A percentile compares a stretch with the other conserved stretches of the same genome.
phyloP scores from a whole-genome alignment of 345 rosid species.

The Abelmoschus esculentus region DNA sequence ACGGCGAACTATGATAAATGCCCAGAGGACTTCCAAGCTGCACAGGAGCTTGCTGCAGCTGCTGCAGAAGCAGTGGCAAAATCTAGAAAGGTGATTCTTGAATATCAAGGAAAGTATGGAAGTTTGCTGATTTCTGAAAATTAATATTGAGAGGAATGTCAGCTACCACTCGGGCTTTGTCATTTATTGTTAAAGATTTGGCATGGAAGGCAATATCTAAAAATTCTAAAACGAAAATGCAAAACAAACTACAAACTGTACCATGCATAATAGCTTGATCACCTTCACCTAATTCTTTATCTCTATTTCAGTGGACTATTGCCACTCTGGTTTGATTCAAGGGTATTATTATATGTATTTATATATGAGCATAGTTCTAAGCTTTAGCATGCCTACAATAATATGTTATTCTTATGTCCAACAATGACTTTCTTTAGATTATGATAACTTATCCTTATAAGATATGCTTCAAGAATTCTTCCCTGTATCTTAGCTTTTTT shows the following conservation, averaged over 20 bases:
- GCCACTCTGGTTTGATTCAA: not conserved
- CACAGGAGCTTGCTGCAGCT: slow-evolving; percentile 62
- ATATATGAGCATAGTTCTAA: no score
- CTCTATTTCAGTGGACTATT: not conserved
- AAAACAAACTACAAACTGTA: not conserved
- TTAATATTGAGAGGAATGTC: not conserved
- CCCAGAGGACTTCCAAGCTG: slow-evolving; percentile 50
- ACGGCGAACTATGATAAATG: slow-evolving; percentile 46
- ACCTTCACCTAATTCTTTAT: not conserved
- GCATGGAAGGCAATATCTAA: not conserved
- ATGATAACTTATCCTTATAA: no score
- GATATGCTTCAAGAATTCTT: no score
- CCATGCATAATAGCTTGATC: not conserved
- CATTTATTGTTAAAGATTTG: not conserved
- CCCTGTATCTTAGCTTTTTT: not conserved
- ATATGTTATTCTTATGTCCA: no score
- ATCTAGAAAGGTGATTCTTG: slow-evolving; percentile 57
- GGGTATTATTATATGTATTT: not conserved
- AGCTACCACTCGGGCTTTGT: not conserved
- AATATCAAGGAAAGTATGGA: not conserved
- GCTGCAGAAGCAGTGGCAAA: slow-evolving; percentile 46
- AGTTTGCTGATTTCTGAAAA: not conserved
- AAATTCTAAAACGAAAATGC: not conserved
- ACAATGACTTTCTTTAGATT: no score
- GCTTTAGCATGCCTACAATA: no score